Base-by-base conservation (phyloP, 2,329 filamentous ascomycete genomes). In the Cladophialophora bantiana region DNA sequence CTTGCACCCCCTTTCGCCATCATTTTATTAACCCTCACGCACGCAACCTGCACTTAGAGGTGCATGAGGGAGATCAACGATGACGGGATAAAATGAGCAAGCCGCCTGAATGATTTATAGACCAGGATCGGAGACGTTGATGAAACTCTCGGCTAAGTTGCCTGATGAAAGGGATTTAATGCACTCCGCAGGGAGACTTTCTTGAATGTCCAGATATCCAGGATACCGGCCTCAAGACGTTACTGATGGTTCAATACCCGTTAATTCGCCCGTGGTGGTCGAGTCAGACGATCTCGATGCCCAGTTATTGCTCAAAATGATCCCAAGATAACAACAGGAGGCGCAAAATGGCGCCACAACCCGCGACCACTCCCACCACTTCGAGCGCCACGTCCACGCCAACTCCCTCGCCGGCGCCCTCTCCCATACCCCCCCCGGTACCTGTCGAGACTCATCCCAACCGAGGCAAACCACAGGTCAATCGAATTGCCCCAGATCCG, bases 401-500 rank as follows among this genome's bases (percentile, higher is more conserved):
- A 32, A 73, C 62, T 9, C 68, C 70, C 3, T 68, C 70, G 4
- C 68, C 71, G 34, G 64, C 70, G 48, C 74, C 77, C 32, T 75
- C 77, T 7, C 74, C 79, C 9, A 75, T 80, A 50, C 79, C 80
- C 56, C 79, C 80, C 52, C 79, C 81, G 13, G 77, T 82, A 54
- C 80, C 80, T 61, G 80, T 82, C 70, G 80, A 81, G 71, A 81
- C 79, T 52, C 79, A 82, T 72, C 79, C 81, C 6, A 80, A 81
- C 69, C 79, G 79, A 66, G 74, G 74, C 57, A 72, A 69, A 55
- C 70, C 71, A 40, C 72, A 75, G 20, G 73, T 74, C 35, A 74
- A 76, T 52, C 77, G 78, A 26, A 76, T 78, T 35, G 82, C 83
- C 54, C 77, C 83, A 61, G 86, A 89, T 72, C 88, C 89, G 35